Evolutionary conservation across 202 grass and related monocot genomes (phyloP).

Genomic region (Bolboschoenoplectus hybrid): DNA sequence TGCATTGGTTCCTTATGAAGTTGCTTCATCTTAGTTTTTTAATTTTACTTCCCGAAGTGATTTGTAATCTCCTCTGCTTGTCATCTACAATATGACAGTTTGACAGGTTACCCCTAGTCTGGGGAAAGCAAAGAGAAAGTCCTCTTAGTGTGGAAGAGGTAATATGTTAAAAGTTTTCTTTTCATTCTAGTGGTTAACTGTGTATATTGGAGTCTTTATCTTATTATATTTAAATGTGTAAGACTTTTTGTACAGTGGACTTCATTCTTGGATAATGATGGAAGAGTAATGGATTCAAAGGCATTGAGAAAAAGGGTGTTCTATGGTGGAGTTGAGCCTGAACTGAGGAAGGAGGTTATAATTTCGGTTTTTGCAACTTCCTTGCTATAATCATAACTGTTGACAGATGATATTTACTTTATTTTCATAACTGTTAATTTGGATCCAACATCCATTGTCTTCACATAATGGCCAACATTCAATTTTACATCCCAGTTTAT

Average conservation of each 20-base stretch:
- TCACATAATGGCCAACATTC: not conserved
- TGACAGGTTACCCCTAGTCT: slow-evolving; percentile 77
- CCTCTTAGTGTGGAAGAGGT: slow-evolving; percentile 82
- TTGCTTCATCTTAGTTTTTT: slow-evolving; percentile 1
- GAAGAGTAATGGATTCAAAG: slow-evolving; percentile 89
- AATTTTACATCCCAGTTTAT: not conserved
- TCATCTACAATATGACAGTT: slow-evolving; percentile 60
- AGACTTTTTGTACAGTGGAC: slow-evolving; percentile 59
- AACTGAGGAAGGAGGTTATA: slow-evolving; percentile 87
- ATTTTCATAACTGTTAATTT: not conserved
- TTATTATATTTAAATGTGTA: slow-evolving; percentile 39
- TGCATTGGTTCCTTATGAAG: not conserved
- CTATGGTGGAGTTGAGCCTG: slow-evolving; percentile 88
- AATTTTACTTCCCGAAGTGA: not conserved
- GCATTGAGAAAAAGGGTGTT: slow-evolving; percentile 83
- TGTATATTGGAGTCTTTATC: slow-evolving; percentile 38
- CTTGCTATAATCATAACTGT: slow-evolving; percentile 27
- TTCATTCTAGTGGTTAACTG: slow-evolving; percentile 13
- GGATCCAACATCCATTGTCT: not conserved
- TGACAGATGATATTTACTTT: not conserved
- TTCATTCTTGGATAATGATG: slow-evolving; percentile 89
- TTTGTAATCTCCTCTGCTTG: not conserved
- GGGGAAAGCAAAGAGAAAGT: slow-evolving; percentile 83
- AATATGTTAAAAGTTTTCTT: slow-evolving; percentile 37
- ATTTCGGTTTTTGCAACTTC: slow-evolving; percentile 5